phyloP scores from a whole-genome alignment of 768 basidiomycete genomes.

The Clathrus columnatus region DNA sequence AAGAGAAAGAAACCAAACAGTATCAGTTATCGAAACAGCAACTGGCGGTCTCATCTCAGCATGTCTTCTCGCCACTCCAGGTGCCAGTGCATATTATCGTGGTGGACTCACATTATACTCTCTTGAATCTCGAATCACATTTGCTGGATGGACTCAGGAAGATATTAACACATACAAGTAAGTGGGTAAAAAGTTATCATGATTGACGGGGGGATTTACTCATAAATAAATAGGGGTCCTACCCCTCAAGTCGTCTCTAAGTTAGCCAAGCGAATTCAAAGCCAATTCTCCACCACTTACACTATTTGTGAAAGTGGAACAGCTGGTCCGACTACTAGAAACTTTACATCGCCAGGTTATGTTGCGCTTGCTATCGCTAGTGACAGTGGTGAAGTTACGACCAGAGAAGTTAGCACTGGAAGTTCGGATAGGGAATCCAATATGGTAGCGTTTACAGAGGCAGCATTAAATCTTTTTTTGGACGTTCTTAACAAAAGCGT shows the following conservation, averaged over 20 bases:
- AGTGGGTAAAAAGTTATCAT: background rate
- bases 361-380: constrained; percentile 12
- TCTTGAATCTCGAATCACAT: constrained; percentile 12
- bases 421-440: constrained; percentile 14
- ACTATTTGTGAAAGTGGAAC: constrained; percentile 17
- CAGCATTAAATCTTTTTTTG: constrained; percentile 11
- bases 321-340: constrained; percentile 14
- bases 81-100: constrained; percentile 16
- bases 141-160: constrained; percentile 17
- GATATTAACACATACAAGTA: constrained; percentile 14
- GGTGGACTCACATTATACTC: constrained; percentile 18
- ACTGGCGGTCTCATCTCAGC: constrained; percentile 19
- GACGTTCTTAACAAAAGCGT: constrained; percentile 14
- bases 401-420: constrained; percentile 13
- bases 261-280: constrained; percentile 13
- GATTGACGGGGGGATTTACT: too few species aligned
- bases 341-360: background rate
- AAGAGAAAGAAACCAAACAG: constrained; percentile 12
- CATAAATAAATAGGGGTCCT: constrained; percentile 11
- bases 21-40: constrained; percentile 17
- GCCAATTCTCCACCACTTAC: constrained; percentile 14
- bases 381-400: constrained; percentile 7
- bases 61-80: constrained; percentile 14
- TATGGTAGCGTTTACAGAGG: constrained; percentile 18
- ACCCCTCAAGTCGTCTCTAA: constrained; percentile 14